phyloP scores from a whole-genome alignment of 495 filamentous ascomycete genomes.

The Aspergillus saccharolyticus region DNA sequence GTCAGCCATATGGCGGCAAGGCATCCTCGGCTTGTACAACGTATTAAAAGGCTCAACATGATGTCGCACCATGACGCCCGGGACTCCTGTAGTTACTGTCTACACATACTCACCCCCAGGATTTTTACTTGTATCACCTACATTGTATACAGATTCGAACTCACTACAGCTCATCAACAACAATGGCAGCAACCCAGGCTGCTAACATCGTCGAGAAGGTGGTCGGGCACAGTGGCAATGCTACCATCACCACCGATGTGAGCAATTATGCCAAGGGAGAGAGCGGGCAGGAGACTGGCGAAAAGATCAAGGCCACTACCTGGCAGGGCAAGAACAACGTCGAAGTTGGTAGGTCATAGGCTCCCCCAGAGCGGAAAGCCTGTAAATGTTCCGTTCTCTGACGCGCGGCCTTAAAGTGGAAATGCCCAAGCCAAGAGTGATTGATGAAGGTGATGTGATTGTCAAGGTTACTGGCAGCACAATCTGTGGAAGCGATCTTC shows the following conservation, averaged over 20 bases:
- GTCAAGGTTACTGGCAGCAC: constrained; percentile 80
- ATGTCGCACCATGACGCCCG: background rate
- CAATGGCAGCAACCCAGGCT: constrained; percentile 54
- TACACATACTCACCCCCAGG: background rate
- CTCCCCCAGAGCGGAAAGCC: background rate
- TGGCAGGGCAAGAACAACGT: constrained; percentile 40
- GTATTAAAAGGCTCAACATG: background rate
- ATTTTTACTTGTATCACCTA: no score
- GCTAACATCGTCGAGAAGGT: constrained; percentile 57
- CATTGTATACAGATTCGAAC: background rate
- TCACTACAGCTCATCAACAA: constrained; percentile 7
- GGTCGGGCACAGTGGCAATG: constrained; percentile 51
- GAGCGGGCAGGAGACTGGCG: constrained; percentile 6
- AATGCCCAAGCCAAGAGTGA: constrained; percentile 61
- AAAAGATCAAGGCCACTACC: constrained; percentile 19
- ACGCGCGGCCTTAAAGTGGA: constrained; percentile 43
- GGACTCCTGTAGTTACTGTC: background rate
- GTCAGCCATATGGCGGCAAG: constrained; percentile 1
- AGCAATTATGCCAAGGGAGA: constrained; percentile 14
- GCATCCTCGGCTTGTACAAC: background rate
- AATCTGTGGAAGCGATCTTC: constrained; percentile 83
- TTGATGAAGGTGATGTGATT: constrained; percentile 74
- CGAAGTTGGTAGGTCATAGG: constrained; percentile 31
- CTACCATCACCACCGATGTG: constrained; percentile 14
- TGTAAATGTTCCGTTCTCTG: background rate